Evolutionary conservation across 2,329 filamentous ascomycete genomes (phyloP).

Genomic region (Passalora sequoiae): DNA sequence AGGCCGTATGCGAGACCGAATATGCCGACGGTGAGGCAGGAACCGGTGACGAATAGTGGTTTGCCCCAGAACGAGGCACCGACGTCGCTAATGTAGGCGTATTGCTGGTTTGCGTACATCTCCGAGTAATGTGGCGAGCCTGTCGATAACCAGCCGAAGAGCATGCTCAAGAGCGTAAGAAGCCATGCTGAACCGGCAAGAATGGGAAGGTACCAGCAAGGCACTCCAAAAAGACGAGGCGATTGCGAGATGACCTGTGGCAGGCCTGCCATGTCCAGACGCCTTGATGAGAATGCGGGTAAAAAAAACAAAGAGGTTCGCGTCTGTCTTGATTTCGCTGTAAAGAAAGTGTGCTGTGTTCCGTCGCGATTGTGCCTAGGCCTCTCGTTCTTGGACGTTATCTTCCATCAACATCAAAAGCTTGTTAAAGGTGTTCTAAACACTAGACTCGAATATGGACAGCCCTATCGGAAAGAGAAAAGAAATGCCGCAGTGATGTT

Average conservation of each 20-base stretch:
- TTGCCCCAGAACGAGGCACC: constrained; percentile 56
- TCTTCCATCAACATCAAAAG: no score
- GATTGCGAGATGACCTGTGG: neutral
- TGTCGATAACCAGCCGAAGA: constrained; percentile 62
- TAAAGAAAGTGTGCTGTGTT: no score
- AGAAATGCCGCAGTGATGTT: no score
- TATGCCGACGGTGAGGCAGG: constrained; percentile 64
- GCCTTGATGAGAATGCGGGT: no score
- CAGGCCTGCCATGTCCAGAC: constrained; percentile 2
- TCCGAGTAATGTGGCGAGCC: constrained; percentile 54
- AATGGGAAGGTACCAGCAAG: constrained; percentile 59
- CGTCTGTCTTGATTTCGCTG: no score
- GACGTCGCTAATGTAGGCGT: constrained; percentile 53
- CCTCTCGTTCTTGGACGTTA: no score
- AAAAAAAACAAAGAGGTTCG: no score
- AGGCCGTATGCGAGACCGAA: constrained; percentile 72
- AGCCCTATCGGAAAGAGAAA: no score
- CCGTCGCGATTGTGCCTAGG: no score
- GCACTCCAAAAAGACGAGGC: constrained; percentile 30
- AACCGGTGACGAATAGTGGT: constrained; percentile 70
- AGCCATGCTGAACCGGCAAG: constrained; percentile 60
- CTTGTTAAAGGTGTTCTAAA: no score
- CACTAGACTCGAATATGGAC: no score
- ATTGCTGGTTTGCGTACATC: constrained; percentile 54
- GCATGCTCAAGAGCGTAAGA: constrained; percentile 57